Evolutionary conservation across 768 basidiomycete species (phyloP).

Genomic region (Leccinum ochraceum): DNA sequence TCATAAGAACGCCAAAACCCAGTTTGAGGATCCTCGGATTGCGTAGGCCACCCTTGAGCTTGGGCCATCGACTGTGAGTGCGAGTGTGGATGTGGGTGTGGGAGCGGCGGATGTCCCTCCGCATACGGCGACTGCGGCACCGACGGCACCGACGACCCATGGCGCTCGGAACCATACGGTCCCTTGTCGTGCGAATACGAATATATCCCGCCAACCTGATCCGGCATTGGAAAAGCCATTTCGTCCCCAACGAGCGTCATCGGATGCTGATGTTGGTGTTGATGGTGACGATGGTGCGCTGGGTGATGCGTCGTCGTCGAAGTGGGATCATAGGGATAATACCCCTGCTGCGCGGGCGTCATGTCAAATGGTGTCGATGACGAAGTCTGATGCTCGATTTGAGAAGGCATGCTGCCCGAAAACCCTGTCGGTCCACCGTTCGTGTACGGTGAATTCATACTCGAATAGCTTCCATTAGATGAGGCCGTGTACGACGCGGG

Average conservation of each 20-base stretch:
- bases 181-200: conserved; percentile 25
- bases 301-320: not conserved
- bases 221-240: conserved; percentile 19
- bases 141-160: conserved; percentile 14
- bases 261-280: conserved; percentile 6
- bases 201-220: conserved; percentile 18
- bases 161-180: conserved; percentile 28
- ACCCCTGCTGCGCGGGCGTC: conserved; percentile 18
- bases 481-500: conserved; percentile 25
- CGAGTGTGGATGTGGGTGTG: not conserved
- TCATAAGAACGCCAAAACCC: not conserved
- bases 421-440: conserved; percentile 19
- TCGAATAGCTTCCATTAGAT: conserved; percentile 27
- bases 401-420: conserved; percentile 15
- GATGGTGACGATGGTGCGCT: not conserved
- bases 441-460: conserved; percentile 28
- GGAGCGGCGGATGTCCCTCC: not conserved
- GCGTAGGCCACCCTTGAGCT: not conserved
- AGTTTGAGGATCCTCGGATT: not conserved
- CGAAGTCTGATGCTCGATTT: conserved; percentile 16
- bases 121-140: conserved; percentile 24
- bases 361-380: conserved; percentile 24
- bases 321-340: conserved; percentile 26
- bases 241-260: conserved; percentile 25
- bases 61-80: not conserved